These are phyloP conservation scores for Russula virescens DNA, from an alignment of 768 basidiomycete species.

Conservation along the genomic window DNA sequence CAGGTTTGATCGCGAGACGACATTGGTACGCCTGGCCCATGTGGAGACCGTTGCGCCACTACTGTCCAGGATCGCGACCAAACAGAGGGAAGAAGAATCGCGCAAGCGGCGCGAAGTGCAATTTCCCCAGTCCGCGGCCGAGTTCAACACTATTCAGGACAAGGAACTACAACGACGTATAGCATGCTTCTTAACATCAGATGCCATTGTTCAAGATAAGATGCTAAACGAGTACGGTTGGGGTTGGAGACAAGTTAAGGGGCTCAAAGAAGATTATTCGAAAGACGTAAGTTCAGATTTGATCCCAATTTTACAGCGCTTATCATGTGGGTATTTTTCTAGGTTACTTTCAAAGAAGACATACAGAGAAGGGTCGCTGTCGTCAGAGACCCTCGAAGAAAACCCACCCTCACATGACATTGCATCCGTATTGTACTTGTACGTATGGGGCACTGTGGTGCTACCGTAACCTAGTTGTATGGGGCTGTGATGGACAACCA, in stretches of 20 bases:
- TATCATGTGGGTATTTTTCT: neutral
- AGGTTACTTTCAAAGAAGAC: constrained; percentile 17
- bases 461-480: neutral
- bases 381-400: constrained; percentile 23
- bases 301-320: constrained; percentile 1
- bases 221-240: constrained; percentile 18
- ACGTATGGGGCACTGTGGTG: neutral
- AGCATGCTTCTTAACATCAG: constrained; percentile 21
- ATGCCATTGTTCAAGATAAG: constrained; percentile 19
- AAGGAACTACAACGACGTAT: constrained; percentile 21
- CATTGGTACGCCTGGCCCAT: constrained; percentile 14
- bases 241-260: constrained; percentile 15
- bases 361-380: constrained; percentile 18
- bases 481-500: neutral
- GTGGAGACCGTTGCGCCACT: constrained; percentile 13
- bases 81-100: constrained; percentile 15
- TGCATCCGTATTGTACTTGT: neutral
- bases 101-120: constrained; percentile 19
- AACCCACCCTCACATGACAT: constrained; percentile 13
- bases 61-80: neutral
- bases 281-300: constrained; percentile 19
- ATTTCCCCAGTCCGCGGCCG: constrained; percentile 18
- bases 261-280: constrained; percentile 16
- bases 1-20: constrained; percentile 14
- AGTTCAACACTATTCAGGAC: constrained; percentile 18